A percentile compares a stretch with the other conserved stretches of the same genome.
These are phyloP conservation scores for Chlamydomonas asymmetrica DNA, from an alignment of 139 green algal species.

Conservation along the genomic window DNA sequence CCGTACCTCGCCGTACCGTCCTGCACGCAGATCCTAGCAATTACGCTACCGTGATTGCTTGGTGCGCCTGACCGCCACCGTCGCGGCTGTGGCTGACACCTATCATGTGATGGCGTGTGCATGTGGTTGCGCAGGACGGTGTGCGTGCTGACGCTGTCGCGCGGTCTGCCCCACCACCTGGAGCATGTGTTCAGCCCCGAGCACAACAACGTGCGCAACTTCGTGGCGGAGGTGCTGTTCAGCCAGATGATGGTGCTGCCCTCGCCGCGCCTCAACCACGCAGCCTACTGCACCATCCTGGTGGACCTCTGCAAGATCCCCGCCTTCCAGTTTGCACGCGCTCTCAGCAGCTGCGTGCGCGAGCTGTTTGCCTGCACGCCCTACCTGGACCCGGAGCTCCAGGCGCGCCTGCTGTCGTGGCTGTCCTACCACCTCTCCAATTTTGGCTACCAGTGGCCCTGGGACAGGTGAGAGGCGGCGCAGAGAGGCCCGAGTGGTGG, in stretches of 20 bases:
- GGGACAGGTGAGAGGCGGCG: conserved; percentile 67
- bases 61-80: no score
- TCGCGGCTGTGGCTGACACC: no score
- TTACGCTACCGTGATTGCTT: no score
- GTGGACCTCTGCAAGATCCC: conserved; percentile 81
- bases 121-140: conserved; percentile 21
- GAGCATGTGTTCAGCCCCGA: conserved; percentile 1
- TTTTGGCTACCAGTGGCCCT: conserved; percentile 91
- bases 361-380: conserved; percentile 61
- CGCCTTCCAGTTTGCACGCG: conserved; percentile 26
- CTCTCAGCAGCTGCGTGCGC: conserved; percentile 61
- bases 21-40: no score
- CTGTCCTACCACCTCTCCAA: conserved; percentile 90
- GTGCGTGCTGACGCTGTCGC: conserved; percentile 23
- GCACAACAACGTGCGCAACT: conserved; percentile 19
- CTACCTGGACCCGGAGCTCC: conserved; percentile 75
- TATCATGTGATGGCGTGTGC: no score
- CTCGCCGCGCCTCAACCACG: conserved; percentile 55
- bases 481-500: no score
- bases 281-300: conserved; percentile 86
- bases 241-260: conserved; percentile 83
- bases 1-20: no score
- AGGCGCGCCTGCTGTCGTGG: conserved; percentile 73
- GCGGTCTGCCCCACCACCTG: conserved; percentile 27
- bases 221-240: conserved; percentile 83